A percentile compares a stretch with the other conserved stretches of the same genome.
Conservation (phyloP, 1,284 basidiomycete species). For the Ganoderma multipileum region DNA sequence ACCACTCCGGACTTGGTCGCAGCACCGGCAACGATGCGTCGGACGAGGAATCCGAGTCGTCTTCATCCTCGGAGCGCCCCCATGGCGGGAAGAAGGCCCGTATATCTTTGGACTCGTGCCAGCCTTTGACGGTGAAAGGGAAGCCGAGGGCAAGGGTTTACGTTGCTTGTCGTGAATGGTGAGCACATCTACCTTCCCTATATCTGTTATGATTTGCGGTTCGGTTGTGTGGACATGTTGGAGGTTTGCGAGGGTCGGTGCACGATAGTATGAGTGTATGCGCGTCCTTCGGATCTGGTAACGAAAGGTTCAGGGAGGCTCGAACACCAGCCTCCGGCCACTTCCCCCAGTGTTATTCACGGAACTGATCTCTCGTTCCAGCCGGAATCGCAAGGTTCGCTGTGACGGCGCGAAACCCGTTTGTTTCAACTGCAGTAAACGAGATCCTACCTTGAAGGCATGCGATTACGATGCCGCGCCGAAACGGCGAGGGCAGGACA, state of each 20-base stretch:
- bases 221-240: not conserved
- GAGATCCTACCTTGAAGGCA: constrained; percentile 26
- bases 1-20: not conserved
- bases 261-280: not conserved
- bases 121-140: constrained; percentile 19
- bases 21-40: not conserved
- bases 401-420: constrained; percentile 79
- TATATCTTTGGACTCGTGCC: constrained; percentile 13
- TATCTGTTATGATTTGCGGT: not conserved
- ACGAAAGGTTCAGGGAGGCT: too few relatives aligned
- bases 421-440: constrained; percentile 72
- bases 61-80: not conserved
- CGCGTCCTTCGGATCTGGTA: not conserved
- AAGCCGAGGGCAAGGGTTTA: constrained; percentile 20
- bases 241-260: not conserved
- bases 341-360: not conserved
- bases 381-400: constrained; percentile 78
- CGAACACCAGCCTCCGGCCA: too few relatives aligned
- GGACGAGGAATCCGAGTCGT: not conserved
- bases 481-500: constrained; percentile 79
- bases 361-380: constrained; percentile 38
- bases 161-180: constrained; percentile 21
- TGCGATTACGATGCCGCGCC: constrained; percentile 69
- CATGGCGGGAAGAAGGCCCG: constrained; percentile 6
- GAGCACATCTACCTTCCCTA: constrained; percentile 7